Evolutionary conservation across 202 grass and related monocot genomes (phyloP).

Genomic region (Zizania palustris): DNA sequence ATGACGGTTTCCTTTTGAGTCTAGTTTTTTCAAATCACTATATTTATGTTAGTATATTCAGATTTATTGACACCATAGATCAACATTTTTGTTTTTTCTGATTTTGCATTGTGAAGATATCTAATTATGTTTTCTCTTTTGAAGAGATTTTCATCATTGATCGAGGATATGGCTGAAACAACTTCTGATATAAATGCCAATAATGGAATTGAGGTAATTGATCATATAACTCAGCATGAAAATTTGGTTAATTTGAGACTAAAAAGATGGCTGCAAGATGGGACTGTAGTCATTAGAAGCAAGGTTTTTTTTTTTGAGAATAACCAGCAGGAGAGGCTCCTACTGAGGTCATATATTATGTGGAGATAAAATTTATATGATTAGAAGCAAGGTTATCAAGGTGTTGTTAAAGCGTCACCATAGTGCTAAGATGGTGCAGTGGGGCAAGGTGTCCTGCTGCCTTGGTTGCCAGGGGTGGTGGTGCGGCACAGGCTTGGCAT

Average conservation of each 20-base stretch:
- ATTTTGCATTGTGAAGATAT: neutral
- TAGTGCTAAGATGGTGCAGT: too few species aligned
- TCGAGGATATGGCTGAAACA: conserved; percentile 60
- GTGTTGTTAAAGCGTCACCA: too few species aligned
- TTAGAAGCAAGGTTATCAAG: neutral
- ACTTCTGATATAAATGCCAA: conserved; percentile 36
- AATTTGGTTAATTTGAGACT: neutral
- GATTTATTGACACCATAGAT: conserved; percentile 8
- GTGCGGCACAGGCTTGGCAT: too few species aligned
- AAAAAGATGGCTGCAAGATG: neutral
- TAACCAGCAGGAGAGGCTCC: too few species aligned
- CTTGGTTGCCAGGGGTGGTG: too few species aligned
- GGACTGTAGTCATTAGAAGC: neutral
- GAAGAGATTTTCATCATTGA: conserved; percentile 67
- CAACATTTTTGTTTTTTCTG: conserved; percentile 20
- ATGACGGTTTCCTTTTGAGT: neutral
- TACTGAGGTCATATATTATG: too few species aligned
- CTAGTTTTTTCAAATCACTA: conserved; percentile 21
- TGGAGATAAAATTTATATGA: too few species aligned
- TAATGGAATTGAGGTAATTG: conserved; percentile 62
- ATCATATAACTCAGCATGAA: neutral
- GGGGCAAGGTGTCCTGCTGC: too few species aligned
- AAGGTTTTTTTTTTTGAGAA: too few species aligned
- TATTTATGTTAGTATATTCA: conserved; percentile 12
- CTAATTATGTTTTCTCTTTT: conserved; percentile 44